Base-by-base conservation (phyloP, 108 stramenopile species). In the Pelagomonas calceolata region DNA sequence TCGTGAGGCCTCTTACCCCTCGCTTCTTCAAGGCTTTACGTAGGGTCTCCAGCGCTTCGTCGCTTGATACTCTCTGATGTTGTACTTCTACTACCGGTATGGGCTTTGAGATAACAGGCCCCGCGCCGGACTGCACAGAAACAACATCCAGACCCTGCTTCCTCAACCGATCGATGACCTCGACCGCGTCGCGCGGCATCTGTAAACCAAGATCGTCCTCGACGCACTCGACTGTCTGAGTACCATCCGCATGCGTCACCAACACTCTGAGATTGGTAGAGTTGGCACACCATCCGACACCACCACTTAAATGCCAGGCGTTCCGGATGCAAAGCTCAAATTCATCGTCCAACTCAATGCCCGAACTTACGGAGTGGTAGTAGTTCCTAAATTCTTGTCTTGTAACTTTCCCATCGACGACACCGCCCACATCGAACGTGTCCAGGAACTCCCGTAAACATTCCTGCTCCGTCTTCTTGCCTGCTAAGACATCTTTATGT, bases 251-350 rank as follows among this genome's bases (percentile, higher is more conserved):
- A 33, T 63, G 43, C 29, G 80, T 81, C 18, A 81, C 80, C 12
- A 81, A 36, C 68, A 78, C 76, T 31, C 77, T 67, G 16, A 66
- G 66, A 69, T 81, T 81, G 12, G 76, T 37, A 4, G 63, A 64
- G 70, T 75, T 81, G 34, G 73, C 80, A 26, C 60, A 37, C 66
- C 34, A 60, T 14, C 80, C 80, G 18, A 9, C 17, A 3, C 80
- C 80, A 0, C 80, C 80, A 29, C 30, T 26, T n/a, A 83, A 66
- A 43, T 78, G 77, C 80, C 80, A 81, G 18, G 80, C 80, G 65
- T 81, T 81, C 31, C 80, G 73, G 44, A 81, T 81, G 44, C 78
- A 34, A 4, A 78, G 68, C 64, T 81, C 80, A 68, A 81, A 81
- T 69, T 78, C 74, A 51, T 81, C 80, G 60, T 81, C 80, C 66